A percentile compares a stretch with the other conserved stretches of the same genome.
Evolutionary conservation across 1,139 yeast species (phyloP).

Genomic region (Candida tropicalis): DNA sequence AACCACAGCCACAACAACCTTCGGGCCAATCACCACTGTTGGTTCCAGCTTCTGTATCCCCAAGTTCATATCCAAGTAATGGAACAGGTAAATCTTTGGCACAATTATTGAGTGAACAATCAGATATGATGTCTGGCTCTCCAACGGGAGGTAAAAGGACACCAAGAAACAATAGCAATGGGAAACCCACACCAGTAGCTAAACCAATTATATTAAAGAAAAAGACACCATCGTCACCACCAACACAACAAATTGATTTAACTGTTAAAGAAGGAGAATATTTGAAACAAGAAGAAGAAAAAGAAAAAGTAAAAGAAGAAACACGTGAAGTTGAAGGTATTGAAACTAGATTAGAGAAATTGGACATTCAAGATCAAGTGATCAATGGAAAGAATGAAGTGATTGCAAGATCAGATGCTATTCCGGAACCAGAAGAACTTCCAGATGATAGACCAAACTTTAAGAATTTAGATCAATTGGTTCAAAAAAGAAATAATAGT

Average conservation of each 20-base stretch:
- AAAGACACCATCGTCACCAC: conserved; percentile 25
- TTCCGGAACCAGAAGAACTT: conserved; percentile 1
- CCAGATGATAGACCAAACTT: conserved; percentile 30
- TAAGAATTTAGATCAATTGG: conserved; percentile 34
- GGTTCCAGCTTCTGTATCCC: conserved; percentile 1
- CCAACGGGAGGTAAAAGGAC: conserved; percentile 20
- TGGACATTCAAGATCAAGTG: conserved; percentile 10
- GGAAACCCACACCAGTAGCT: conserved; percentile 26
- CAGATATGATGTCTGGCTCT: conserved; percentile 18
- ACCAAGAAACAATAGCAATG: conserved; percentile 22
- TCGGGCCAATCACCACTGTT: conserved; percentile 7
- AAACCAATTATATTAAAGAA: conserved; percentile 48
- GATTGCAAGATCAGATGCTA: conserved; percentile 4
- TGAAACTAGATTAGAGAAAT: conserved; percentile 9
- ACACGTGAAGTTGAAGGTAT: conserved; percentile 1
- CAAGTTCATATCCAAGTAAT: conserved; percentile 15
- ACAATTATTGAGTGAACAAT: conserved; percentile 35
- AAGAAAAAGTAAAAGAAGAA: not conserved
- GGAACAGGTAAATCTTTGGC: conserved; percentile 41
- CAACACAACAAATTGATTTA: conserved; percentile 14
- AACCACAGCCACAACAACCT: conserved; percentile 4
- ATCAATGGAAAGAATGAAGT: conserved; percentile 6
- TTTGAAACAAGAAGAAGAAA: conserved; percentile 12
- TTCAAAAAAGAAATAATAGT: conserved; percentile 15
- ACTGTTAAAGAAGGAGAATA: conserved; percentile 15